Evolutionary conservation across 257 asterid species (phyloP).

Genomic region (Orobanche coerulescens): DNA sequence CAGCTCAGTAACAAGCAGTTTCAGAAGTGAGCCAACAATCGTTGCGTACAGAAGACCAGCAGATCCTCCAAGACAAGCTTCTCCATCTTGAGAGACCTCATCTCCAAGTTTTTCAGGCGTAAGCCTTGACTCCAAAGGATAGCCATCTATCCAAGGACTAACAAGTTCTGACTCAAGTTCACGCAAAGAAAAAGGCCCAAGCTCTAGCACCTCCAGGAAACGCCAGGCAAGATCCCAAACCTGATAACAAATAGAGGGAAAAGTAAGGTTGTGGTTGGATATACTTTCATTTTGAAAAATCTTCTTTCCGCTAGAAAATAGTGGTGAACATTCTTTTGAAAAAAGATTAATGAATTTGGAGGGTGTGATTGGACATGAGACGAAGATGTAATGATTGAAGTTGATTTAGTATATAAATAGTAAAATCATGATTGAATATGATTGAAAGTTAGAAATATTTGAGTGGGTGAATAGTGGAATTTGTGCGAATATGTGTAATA

Average conservation of each 20-base stretch:
- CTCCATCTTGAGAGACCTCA: constrained; percentile 36
- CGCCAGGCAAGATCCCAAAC: constrained; percentile 82
- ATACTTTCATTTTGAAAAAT: too few species aligned
- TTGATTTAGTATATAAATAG: too few species aligned
- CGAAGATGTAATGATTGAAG: too few species aligned
- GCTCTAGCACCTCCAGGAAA: constrained; percentile 65
- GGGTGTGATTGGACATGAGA: too few species aligned
- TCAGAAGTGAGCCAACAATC: constrained; percentile 53
- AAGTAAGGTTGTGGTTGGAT: too few species aligned
- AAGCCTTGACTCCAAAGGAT: constrained; percentile 28
- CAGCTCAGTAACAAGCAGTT: constrained; percentile 66
- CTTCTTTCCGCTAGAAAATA: too few species aligned
- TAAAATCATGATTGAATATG: too few species aligned
- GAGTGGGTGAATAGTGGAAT: too few species aligned
- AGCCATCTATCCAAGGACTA: constrained; percentile 59
- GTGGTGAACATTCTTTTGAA: too few species aligned
- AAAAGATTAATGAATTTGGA: too few species aligned
- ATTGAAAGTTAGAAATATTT: too few species aligned
- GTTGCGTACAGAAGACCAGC: constrained; percentile 54
- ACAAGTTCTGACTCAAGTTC: constrained; percentile 73
- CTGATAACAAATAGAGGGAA: constrained; percentile 36
- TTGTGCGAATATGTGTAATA: too few species aligned
- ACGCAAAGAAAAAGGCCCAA: constrained; percentile 61
- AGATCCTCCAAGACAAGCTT: constrained; percentile 30
- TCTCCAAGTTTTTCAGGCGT: constrained; percentile 21